Percentiles rank a stretch among this genome's conserved stretches.
Conservation (phyloP, 441 rosid species). For the Populus hybrid region DNA sequence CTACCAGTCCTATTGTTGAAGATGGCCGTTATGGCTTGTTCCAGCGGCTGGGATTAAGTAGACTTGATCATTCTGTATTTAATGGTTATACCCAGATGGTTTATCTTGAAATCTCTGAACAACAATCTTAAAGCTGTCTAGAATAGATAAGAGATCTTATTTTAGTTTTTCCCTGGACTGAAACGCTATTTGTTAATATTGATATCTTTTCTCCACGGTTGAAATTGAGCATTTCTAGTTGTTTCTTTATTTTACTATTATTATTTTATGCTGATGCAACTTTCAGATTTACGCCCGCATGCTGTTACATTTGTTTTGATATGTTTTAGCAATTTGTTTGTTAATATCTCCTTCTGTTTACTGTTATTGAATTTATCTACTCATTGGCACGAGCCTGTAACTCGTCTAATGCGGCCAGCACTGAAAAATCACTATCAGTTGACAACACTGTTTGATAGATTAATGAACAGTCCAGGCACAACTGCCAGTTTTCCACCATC, state of each 20-base stretch:
- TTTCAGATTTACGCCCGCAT: neutral
- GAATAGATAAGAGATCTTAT: slow-evolving; percentile 9
- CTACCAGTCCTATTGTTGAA: slow-evolving; percentile 72
- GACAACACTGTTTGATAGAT: neutral
- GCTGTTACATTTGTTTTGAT: neutral
- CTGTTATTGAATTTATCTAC: neutral
- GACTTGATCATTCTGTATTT: slow-evolving; percentile 73
- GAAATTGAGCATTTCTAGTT: neutral
- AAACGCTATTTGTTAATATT: slow-evolving; percentile 31
- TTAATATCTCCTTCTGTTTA: neutral
- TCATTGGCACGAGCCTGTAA: neutral
- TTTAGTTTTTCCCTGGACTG: slow-evolving; percentile 15
- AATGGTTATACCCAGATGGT: slow-evolving; percentile 99
- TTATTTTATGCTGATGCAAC: neutral
- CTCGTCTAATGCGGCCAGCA: neutral
- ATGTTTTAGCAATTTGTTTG: neutral
- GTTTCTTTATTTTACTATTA: neutral
- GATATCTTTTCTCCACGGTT: slow-evolving; percentile 23
- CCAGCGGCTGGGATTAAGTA: slow-evolving; percentile 69
- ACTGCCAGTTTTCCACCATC: neutral
- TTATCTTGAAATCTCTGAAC: slow-evolving; percentile 70
- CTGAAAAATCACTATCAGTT: neutral
- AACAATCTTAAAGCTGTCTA: slow-evolving; percentile 33
- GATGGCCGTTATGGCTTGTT: slow-evolving; percentile 78
- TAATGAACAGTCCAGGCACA: neutral